Evolutionary conservation across 139 green algal species (phyloP).

Genomic region (Chlorella ohadii): DNA sequence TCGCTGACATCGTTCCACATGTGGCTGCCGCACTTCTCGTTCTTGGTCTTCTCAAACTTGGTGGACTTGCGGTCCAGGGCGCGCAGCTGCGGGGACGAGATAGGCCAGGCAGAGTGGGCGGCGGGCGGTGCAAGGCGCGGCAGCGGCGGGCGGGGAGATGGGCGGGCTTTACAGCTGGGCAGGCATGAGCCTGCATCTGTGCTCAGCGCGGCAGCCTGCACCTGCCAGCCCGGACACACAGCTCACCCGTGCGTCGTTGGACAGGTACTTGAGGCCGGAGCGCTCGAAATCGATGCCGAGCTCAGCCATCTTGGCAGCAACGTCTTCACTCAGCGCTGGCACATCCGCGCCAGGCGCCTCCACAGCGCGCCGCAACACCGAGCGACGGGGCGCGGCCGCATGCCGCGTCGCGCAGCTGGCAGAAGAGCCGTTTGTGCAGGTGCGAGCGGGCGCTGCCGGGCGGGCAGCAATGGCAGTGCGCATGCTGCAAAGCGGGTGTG

Average conservation of each 20-base stretch:
- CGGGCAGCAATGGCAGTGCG: background rate
- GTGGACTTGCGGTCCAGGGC: slow-evolving; percentile 74
- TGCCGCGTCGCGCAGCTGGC: no score
- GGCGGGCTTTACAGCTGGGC: background rate
- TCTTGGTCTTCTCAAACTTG: slow-evolving; percentile 88
- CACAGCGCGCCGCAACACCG: background rate
- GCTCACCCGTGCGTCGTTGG: slow-evolving; percentile 63
- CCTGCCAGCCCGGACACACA: background rate
- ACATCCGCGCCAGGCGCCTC: background rate
- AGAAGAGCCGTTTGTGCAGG: no score
- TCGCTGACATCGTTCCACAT: slow-evolving; percentile 82
- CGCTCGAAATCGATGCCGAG: slow-evolving; percentile 46
- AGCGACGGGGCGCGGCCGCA: background rate
- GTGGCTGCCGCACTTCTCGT: slow-evolving; percentile 78
- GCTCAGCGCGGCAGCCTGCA: background rate
- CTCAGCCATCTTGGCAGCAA: slow-evolving; percentile 43
- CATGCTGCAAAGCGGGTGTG: background rate
- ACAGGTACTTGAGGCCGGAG: slow-evolving; percentile 69
- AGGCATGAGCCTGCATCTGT: background rate
- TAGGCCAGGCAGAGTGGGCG: background rate
- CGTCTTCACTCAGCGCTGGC: slow-evolving; percentile 30
- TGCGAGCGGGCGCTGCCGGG: background rate
- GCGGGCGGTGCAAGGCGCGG: background rate
- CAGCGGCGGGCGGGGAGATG: background rate
- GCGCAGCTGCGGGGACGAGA: slow-evolving; percentile 20